Evolutionary conservation across 2,329 filamentous ascomycete genomes (phyloP), one percentile per base, ranked within the genome.

Genomic region (Ilyonectria destructans): DNA sequence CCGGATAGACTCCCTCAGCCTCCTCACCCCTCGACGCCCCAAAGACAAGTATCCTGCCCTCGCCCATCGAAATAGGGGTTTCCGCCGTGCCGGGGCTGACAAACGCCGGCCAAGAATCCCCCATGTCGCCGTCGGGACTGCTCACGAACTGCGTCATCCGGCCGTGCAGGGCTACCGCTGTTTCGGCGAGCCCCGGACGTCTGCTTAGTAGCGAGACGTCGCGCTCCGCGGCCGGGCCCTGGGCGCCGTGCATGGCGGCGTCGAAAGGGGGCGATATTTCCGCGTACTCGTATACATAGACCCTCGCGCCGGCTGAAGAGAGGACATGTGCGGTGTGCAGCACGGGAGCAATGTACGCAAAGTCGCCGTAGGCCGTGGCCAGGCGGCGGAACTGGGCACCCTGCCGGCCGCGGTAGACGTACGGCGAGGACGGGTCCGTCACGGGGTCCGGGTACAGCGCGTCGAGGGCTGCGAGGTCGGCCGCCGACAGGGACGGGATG

Each of bases 271-370:
- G 65, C 3, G 80, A 79, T n/a, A 82, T 82, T 1, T 87, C 83
- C 0, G 89, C 89, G 77, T 85, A 92, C 75, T 90, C 87, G 75
- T 91, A 92, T 0, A 90, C 81, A 71, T 88, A 89, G 0, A 87
- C 76, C 1, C 68, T 70, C 9, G 81, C 81, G 29, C 83, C 79
- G 31, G 69, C 69, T 40, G 43, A 37, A 9, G 74, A 72, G 6
- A 77, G 58, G 12, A 82, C 83, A 62, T 87, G 81, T 0, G 87
- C 89, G 0, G 87, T 89, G 75, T 91, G 88, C 3, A 90, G 81
- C 0, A 92, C 88, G 0, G 90, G 90, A 23, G 87, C 88, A 55
- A 91, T 87, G 74, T 92, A 92, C 0, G 89, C 90, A 74, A 89
- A 92, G 74, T 92, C 87, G 0, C 85, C 87, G 76, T 92, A 92